phyloP scores from a whole-genome alignment of 2,329 filamentous ascomycete genomes.

The Dactylellina cionopaga region DNA sequence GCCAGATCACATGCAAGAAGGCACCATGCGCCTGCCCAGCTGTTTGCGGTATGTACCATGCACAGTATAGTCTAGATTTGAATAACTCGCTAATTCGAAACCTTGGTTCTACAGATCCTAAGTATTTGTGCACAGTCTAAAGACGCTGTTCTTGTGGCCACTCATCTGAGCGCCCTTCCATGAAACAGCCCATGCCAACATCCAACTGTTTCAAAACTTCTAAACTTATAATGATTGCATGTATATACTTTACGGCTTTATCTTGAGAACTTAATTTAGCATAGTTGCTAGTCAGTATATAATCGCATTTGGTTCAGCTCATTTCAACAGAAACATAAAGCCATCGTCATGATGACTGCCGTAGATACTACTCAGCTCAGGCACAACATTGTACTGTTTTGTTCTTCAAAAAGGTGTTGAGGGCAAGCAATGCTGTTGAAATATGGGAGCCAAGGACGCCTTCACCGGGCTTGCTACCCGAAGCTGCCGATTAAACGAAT shows the following conservation, averaged over 20 bases:
- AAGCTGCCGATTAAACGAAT: slow-evolving; percentile 47
- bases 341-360: too few species aligned
- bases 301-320: not conserved
- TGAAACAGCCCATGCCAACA: not conserved
- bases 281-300: not conserved
- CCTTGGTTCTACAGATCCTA: slow-evolving; percentile 29
- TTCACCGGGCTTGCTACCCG: slow-evolving; percentile 31
- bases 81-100: slow-evolving; percentile 17
- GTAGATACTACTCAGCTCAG: too few species aligned
- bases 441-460: slow-evolving; percentile 12
- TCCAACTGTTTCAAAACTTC: not conserved
- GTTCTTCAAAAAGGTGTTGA: slow-evolving; percentile 27
- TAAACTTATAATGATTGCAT: not conserved
- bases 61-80: not conserved
- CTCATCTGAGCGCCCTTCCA: not conserved
- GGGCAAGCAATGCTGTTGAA: slow-evolving; percentile 19
- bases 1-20: slow-evolving; percentile 22
- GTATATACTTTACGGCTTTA: not conserved
- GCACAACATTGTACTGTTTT: too few species aligned
- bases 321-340: too few species aligned
- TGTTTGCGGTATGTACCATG: slow-evolving; percentile 42
- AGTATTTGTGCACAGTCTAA: slow-evolving; percentile 20
- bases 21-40: slow-evolving; percentile 30
- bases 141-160: not conserved
- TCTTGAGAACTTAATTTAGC: not conserved